phyloP scores from a whole-genome alignment of 2,329 filamentous ascomycete species.

The Elsinoe perseae region DNA sequence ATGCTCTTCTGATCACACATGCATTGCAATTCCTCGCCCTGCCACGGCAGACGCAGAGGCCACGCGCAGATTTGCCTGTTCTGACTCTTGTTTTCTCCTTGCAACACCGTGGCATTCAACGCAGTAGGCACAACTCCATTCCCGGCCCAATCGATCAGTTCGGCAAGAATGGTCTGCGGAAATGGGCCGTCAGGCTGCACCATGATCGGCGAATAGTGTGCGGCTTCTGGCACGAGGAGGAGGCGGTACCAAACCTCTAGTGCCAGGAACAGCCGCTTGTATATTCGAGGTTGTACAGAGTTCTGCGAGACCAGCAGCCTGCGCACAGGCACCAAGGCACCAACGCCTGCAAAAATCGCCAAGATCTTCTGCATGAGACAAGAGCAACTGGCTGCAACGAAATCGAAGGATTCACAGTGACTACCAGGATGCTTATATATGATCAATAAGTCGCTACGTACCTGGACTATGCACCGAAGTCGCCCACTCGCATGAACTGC shows the following conservation, averaged over 20 bases:
- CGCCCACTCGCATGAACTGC: neutral
- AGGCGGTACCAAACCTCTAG: conserved; percentile 49
- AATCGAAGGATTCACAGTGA: neutral
- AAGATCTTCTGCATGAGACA: neutral
- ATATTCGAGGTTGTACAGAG: conserved; percentile 20
- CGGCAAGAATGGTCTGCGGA: conserved; percentile 40
- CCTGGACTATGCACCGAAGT: neutral
- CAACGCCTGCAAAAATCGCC: neutral
- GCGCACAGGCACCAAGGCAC: neutral
- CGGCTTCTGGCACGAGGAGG: conserved; percentile 48
- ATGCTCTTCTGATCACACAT: conserved; percentile 34
- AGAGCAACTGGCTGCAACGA: neutral
- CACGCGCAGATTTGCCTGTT: conserved; percentile 37
- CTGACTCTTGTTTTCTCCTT: conserved; percentile 26
- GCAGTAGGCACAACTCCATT: conserved; percentile 38
- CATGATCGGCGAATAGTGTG: conserved; percentile 43
- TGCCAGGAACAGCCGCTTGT: conserved; percentile 23
- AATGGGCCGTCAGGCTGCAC: conserved; percentile 32
- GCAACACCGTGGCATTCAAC: conserved; percentile 35
- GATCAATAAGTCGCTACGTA: neutral
- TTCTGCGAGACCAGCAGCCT: conserved; percentile 16
- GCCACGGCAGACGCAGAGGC: conserved; percentile 38
- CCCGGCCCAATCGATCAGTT: conserved; percentile 48
- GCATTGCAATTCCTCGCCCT: conserved; percentile 31
- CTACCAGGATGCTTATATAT: neutral